Base-by-base conservation (phyloP, 2,329 filamentous ascomycete species). In the Epichloe hybrida region DNA sequence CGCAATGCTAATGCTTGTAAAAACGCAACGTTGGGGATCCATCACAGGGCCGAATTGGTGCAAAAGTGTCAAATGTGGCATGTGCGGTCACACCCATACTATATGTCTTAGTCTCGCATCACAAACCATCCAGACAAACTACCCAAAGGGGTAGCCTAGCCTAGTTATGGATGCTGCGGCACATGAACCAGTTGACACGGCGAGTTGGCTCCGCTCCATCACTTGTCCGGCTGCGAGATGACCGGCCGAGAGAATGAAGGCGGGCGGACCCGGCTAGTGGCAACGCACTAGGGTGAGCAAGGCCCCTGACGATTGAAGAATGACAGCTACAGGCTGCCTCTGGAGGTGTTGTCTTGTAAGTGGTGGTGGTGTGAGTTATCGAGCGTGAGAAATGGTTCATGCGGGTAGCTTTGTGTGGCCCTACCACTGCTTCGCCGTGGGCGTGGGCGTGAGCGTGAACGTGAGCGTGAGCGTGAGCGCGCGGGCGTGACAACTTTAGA, bases 371-470 rank as follows among this genome's bases (percentile, higher is more conserved):
- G 47, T 36, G 31, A 36, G 31, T 9, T 7, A 21, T 17, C 17
- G 17, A 48, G 13, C 46, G 47, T 36, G 41, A 45, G 35, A 23
- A 35, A 36, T 46, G 36, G 48, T 50, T 40, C 21, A 50, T 50
- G 48, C 48, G 36, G 15, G 41, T 45, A 23, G 41, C 35, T 46
- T 9, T 7, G 9, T 15, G 34, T 46, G 36, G 31, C 27, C 20
- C 35, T 37, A 39, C 21, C 20, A 7, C 21, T n/a, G 31, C 35
- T 43, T 43, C 40, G 36, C 11, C 43, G 20, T 31, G 17, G 48
- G 38, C 38, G 27, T 21, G 21, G 23, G 23, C 23, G 23, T 6
- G 23, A 4, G 21, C 43, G 23, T 7, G 23, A 0, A 5, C 43
- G 17, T 27, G n/a, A 34, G 38, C 38, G 27, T 35, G 23, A 0